Evolutionary conservation across 1,139 yeast species (phyloP).

Genomic region (Zygoascus meyerae): DNA sequence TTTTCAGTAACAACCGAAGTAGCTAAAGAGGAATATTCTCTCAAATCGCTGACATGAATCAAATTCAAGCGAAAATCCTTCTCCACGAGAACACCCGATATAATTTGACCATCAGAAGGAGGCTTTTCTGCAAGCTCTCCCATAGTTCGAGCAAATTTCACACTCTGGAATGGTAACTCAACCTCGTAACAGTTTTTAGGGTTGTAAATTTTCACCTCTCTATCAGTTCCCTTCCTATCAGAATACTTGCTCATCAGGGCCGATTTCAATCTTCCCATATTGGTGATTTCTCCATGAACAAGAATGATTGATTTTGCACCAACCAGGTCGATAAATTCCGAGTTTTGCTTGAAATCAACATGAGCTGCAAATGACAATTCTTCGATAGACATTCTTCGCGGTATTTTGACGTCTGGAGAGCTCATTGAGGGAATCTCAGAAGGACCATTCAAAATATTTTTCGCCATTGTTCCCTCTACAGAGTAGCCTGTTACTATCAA

Average conservation of each 20-base stretch:
- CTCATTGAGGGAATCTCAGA: constrained; percentile 72
- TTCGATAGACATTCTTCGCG: constrained; percentile 83
- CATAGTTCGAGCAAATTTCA: constrained; percentile 78
- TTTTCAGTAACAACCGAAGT: constrained; percentile 81
- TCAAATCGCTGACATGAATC: constrained; percentile 76
- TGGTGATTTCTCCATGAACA: constrained; percentile 97
- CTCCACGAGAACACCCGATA: constrained; percentile 87
- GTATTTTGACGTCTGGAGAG: constrained; percentile 77
- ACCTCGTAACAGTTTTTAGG: constrained; percentile 89
- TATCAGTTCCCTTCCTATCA: constrained; percentile 73
- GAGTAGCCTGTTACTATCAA: constrained; percentile 93
- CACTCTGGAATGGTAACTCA: constrained; percentile 70
- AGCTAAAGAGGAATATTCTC: constrained; percentile 82
- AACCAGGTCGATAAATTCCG: constrained; percentile 83
- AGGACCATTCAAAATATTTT: constrained; percentile 81
- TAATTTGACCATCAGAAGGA: constrained; percentile 39
- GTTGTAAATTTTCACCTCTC: constrained; percentile 87
- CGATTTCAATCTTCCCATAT: constrained; percentile 94
- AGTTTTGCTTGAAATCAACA: constrained; percentile 90
- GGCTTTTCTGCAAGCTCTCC: constrained; percentile 61
- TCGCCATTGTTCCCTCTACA: constrained; percentile 98
- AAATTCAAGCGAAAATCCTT: constrained; percentile 84
- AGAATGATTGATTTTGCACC: constrained; percentile 72
- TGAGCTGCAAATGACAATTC: constrained; percentile 98
- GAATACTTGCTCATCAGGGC: constrained; percentile 86